Evolutionary conservation across 768 basidiomycete species (phyloP).

Genomic region (Lactarius psammicola): DNA sequence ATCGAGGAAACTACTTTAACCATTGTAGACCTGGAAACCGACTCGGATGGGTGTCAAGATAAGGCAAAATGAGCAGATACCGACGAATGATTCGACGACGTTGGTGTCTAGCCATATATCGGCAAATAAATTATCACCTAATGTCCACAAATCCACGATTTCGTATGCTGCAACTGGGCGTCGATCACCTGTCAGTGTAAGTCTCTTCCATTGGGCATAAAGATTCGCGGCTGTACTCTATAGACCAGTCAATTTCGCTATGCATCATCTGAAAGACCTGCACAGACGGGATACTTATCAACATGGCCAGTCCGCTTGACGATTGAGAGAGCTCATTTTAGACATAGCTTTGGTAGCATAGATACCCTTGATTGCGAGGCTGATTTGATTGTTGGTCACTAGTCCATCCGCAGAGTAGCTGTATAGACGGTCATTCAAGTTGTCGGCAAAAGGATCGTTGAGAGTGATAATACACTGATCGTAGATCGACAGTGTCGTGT

Average conservation of each 20-base stretch:
- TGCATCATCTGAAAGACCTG: background rate
- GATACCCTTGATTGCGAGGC: conserved; percentile 70
- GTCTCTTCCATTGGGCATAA: conserved; percentile 18
- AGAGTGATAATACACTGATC: conserved; percentile 51
- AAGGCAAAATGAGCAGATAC: conserved; percentile 3
- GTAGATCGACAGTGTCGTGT: conserved; percentile 48
- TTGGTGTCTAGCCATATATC: conserved; percentile 56
- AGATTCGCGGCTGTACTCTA: conserved; percentile 2
- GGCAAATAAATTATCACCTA: conserved; percentile 62
- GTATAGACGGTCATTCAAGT: conserved; percentile 2
- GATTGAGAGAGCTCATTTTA: conserved; percentile 45
- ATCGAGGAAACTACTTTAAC: conserved; percentile 10
- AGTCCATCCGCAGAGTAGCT: conserved; percentile 23
- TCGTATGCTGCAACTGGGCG: conserved; percentile 8
- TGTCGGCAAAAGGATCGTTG: conserved; percentile 36
- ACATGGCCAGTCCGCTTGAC: conserved; percentile 29
- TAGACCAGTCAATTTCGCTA: background rate
- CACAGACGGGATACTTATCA: conserved; percentile 32
- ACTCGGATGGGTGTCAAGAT: background rate
- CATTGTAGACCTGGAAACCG: conserved; percentile 14
- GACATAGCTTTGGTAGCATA: conserved; percentile 64
- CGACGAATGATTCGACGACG: conserved; percentile 41
- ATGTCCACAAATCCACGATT: conserved; percentile 45
- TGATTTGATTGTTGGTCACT: conserved; percentile 54
- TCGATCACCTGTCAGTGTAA: conserved; percentile 17